Evolutionary conservation across 2,329 filamentous ascomycete species (phyloP).

Genomic region (Ceratocystis albifundus): DNA sequence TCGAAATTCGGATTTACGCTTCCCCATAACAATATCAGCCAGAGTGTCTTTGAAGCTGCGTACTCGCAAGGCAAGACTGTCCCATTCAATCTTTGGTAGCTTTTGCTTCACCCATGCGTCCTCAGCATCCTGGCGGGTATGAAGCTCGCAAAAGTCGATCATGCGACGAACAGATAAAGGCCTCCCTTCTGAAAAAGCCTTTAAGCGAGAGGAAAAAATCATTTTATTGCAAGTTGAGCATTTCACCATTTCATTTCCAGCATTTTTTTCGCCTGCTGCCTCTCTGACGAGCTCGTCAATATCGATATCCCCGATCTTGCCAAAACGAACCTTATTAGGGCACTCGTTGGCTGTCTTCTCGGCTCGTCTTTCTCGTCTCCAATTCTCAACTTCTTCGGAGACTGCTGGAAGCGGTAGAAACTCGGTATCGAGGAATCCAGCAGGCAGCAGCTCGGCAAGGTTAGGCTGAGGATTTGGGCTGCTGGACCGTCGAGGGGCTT

Average conservation of each 20-base stretch:
- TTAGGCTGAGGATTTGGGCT: neutral
- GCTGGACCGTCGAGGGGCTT: neutral
- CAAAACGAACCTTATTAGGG: conserved; percentile 7
- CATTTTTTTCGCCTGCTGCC: neutral
- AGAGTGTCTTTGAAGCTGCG: conserved; percentile 44
- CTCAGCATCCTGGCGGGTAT: conserved; percentile 46
- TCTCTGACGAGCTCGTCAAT: conserved; percentile 11
- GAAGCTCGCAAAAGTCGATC: conserved; percentile 50
- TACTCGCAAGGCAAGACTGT: conserved; percentile 47
- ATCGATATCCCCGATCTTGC: conserved; percentile 1
- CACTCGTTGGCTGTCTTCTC: neutral
- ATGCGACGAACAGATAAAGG: conserved; percentile 48
- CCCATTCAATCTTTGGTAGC: conserved; percentile 66
- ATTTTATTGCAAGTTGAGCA: conserved; percentile 58
- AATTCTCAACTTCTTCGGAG: conserved; percentile 7
- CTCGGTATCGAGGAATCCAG: conserved; percentile 1
- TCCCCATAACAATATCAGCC: conserved; percentile 44
- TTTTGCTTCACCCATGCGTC: conserved; percentile 39
- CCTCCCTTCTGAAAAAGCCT: conserved; percentile 38
- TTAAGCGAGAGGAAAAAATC: conserved; percentile 46
- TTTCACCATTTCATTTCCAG: conserved; percentile 11
- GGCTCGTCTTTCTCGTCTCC: neutral
- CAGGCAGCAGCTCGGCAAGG: conserved; percentile 4
- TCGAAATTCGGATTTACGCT: conserved; percentile 50
- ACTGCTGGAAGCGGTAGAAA: conserved; percentile 1